Base-by-base conservation (phyloP, 371 early-diverging fungal species). In the Rhizopus arrhizus region DNA sequence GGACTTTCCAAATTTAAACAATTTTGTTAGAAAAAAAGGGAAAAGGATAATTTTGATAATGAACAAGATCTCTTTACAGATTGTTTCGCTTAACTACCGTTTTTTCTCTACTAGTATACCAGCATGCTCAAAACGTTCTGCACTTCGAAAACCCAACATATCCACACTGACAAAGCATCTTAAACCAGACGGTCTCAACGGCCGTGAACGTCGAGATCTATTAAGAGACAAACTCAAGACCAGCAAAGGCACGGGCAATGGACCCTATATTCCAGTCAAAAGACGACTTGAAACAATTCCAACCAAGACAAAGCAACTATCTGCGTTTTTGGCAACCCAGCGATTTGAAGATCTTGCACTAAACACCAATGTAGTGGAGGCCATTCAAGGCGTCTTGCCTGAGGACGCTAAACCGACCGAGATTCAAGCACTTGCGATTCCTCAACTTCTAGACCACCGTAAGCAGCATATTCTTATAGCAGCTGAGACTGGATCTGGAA, bases 401-500 rank as follows among this genome's bases (percentile, higher is more conserved):
- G 65, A 73, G 34, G 50, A 72, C 49, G 65, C 76, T 4, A 72
- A 75, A 56, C 97, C 97, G 11, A 96, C 97, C 4, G 91, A 92
- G 62, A 94, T 97, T 50, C 98, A 99, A 71, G 89, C 94, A 2
- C 77, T 95, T 53, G 87, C 91, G 6, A 93, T 98, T 46, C 95
- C 95, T 6, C 73, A 85, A 53, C 57, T 92, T 29, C 70, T 94
- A 13, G 74, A 83, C 51, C 66, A 68, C 9, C 73, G 78, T 15
- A 81, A 82, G 32, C 74, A 75, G 3, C 80, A 88, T 59, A 74
- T 89, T 3, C 73, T 99, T 16, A 84, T 91, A 48, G 97, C 97
- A 4, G 95, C 99, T 1, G 93, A 95, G 64, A 99, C 99, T 0
- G 99, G 99, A 15, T 92, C 95, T 1, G 99, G 99, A n/a, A 99